Conservation (phyloP, 768 basidiomycete species). For the Leccinum olivaceopallidum region DNA sequence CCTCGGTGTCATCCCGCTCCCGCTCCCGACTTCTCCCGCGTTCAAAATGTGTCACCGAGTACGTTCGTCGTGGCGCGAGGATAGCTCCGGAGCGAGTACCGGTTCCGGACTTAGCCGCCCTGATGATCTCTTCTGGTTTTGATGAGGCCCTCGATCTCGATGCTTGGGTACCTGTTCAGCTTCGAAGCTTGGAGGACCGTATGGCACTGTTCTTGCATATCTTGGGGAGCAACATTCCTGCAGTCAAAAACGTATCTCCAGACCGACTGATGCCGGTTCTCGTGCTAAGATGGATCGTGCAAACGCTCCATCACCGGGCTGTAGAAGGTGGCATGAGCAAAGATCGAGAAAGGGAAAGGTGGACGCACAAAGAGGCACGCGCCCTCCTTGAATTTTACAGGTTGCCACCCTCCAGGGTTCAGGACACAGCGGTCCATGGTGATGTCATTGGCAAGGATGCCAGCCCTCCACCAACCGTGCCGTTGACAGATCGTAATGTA, state of each 20-base stretch:
- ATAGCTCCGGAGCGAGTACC: slow-evolving; percentile 58
- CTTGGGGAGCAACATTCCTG: slow-evolving; percentile 52
- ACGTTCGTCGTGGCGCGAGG: slow-evolving; percentile 68
- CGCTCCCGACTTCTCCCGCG: slow-evolving; percentile 17
- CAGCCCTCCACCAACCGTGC: slow-evolving; percentile 14
- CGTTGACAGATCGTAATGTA: slow-evolving; percentile 57
- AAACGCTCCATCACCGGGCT: slow-evolving; percentile 50
- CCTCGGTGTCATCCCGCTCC: slow-evolving; percentile 38
- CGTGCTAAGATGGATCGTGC: slow-evolving; percentile 62
- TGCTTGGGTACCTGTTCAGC: slow-evolving; percentile 44
- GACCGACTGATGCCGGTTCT: slow-evolving; percentile 53
- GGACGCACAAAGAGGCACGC: slow-evolving; percentile 63
- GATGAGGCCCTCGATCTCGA: slow-evolving; percentile 21
- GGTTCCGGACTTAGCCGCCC: slow-evolving; percentile 48
- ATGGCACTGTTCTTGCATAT: slow-evolving; percentile 56
- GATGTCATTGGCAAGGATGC: slow-evolving; percentile 18
- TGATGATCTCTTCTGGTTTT: slow-evolving; percentile 44
- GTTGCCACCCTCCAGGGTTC: slow-evolving; percentile 4
- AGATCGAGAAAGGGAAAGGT: slow-evolving; percentile 66
- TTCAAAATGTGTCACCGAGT: slow-evolving; percentile 46
- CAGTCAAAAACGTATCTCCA: slow-evolving; percentile 47
- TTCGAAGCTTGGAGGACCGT: slow-evolving; percentile 50
- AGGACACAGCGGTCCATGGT: slow-evolving; percentile 16
- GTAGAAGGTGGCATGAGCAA: slow-evolving; percentile 47
- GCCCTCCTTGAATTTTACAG: slow-evolving; percentile 57